Evolutionary conservation across 495 filamentous ascomycete species (phyloP).

Genomic region (Corynascus novoguineensis): DNA sequence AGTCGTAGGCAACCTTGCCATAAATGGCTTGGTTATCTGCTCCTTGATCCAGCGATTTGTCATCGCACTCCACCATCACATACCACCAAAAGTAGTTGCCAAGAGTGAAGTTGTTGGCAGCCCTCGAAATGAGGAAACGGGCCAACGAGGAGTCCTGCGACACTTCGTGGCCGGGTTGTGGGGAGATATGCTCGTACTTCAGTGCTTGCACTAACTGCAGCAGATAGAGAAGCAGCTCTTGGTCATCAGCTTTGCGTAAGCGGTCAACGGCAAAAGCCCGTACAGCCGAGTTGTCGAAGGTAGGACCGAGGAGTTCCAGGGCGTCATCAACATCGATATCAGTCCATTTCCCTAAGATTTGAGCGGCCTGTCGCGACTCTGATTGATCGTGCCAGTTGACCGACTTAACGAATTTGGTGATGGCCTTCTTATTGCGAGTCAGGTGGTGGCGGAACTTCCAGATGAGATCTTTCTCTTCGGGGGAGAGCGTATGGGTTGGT

Average conservation of each 20-base stretch:
- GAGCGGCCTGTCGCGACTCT: conserved; percentile 82
- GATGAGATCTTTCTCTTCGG: conserved; percentile 89
- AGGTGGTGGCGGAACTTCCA: conserved; percentile 97
- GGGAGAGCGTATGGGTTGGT: conserved; percentile 77
- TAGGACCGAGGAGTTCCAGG: conserved; percentile 86
- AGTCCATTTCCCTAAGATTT: conserved; percentile 88
- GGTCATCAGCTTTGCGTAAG: conserved; percentile 84
- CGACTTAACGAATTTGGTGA: conserved; percentile 97
- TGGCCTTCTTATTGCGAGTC: conserved; percentile 82
- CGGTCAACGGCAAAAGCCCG: conserved; percentile 91
- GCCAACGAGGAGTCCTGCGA: conserved; percentile 83
- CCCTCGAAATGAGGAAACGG: conserved; percentile 79
- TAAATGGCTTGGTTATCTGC: conserved; percentile 76
- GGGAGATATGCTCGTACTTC: conserved; percentile 80
- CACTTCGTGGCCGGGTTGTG: conserved; percentile 53
- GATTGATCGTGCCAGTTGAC: conserved; percentile 87
- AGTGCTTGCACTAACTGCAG: conserved; percentile 93
- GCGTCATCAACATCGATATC: conserved; percentile 98
- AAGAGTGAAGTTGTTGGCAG: conserved; percentile 77
- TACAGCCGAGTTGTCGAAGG: conserved; percentile 81
- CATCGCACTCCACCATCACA: conserved; percentile 90
- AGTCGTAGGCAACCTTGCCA: conserved; percentile 86
- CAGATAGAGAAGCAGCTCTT: conserved; percentile 87
- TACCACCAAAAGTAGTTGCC: conserved; percentile 98
- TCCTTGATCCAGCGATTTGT: conserved; percentile 64